Evolutionary conservation across 306 rosid genomes (phyloP).

Genomic region (Cicer chorassanicum): DNA sequence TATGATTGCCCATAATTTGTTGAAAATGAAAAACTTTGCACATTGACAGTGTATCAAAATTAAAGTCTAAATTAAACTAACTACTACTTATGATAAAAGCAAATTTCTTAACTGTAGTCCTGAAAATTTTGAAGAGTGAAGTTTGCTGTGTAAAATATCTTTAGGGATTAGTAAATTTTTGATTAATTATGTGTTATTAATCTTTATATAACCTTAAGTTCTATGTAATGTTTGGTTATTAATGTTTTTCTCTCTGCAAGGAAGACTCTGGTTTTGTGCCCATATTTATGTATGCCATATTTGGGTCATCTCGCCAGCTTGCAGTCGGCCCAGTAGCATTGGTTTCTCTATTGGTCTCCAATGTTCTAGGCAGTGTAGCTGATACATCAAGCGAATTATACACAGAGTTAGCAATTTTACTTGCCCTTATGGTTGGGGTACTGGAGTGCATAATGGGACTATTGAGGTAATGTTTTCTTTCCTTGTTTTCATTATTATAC

Average conservation of each 20-base stretch:
- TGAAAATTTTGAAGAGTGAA: too few species aligned
- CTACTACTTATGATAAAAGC: too few species aligned
- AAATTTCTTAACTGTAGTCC: too few species aligned
- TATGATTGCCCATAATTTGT: too few species aligned
- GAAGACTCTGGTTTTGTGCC: constrained; percentile 83
- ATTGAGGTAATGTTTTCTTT: constrained; percentile 66
- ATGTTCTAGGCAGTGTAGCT: constrained; percentile 76
- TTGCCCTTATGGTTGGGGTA: constrained; percentile 97
- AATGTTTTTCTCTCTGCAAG: constrained; percentile 52
- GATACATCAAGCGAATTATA: constrained; percentile 78
- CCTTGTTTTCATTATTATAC: constrained; percentile 30
- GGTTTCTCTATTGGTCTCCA: constrained; percentile 87
- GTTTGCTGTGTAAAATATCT: too few species aligned
- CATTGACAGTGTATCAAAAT: too few species aligned
- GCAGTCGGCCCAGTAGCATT: constrained; percentile 99
- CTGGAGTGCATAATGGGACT: constrained; percentile 94
- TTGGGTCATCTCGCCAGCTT: constrained; percentile 99
- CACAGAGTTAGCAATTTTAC: constrained; percentile 84
- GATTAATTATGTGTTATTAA: constrained; percentile 29
- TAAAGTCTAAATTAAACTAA: too few species aligned
- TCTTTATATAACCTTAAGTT: constrained; percentile 28
- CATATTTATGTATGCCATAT: constrained; percentile 83
- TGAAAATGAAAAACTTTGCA: too few species aligned
- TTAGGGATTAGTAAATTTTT: background rate
- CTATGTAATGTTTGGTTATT: constrained; percentile 32